Conservation (phyloP, 225 moss, liverwort and hornwort species). For the Marchantia paleacea region DNA sequence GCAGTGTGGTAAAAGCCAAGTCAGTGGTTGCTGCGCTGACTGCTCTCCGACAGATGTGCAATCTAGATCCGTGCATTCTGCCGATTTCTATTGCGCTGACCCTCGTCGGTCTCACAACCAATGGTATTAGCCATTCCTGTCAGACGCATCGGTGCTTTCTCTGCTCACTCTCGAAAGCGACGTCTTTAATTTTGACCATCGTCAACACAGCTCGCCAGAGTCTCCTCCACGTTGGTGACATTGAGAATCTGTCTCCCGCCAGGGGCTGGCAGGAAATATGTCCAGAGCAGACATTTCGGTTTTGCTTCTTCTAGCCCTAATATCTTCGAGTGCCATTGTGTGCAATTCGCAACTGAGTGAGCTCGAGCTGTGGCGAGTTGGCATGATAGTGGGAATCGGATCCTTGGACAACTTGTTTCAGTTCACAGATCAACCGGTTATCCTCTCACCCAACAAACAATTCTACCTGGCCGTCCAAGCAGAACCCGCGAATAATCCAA, state of each 20-base stretch:
- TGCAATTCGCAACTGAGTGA: background rate
- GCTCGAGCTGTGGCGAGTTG: background rate
- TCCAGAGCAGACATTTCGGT: background rate
- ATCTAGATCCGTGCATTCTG: background rate
- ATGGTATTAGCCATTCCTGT: background rate
- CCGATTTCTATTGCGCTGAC: background rate
- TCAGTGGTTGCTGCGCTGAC: background rate
- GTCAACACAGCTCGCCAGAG: background rate
- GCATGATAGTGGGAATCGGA: background rate
- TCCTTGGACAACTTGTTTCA: background rate
- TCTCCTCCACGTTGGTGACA: background rate
- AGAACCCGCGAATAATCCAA: background rate
- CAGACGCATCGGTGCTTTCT: background rate
- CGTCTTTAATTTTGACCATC: background rate
- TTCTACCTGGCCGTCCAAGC: constrained; percentile 17
- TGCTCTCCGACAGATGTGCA: background rate
- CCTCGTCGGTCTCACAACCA: background rate
- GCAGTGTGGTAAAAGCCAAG: background rate
- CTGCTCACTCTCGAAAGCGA: background rate
- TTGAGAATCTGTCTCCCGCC: background rate
- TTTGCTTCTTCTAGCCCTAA: constrained; percentile 3
- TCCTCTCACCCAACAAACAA: constrained; percentile 2
- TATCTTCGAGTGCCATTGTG: background rate
- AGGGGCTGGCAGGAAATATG: background rate
- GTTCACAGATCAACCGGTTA: background rate